A percentile compares a stretch with the other conserved stretches of the same genome.
Evolutionary conservation across 2,329 filamentous ascomycete species (phyloP).

Genomic region (Neofusicoccum kwambonambiense): DNA sequence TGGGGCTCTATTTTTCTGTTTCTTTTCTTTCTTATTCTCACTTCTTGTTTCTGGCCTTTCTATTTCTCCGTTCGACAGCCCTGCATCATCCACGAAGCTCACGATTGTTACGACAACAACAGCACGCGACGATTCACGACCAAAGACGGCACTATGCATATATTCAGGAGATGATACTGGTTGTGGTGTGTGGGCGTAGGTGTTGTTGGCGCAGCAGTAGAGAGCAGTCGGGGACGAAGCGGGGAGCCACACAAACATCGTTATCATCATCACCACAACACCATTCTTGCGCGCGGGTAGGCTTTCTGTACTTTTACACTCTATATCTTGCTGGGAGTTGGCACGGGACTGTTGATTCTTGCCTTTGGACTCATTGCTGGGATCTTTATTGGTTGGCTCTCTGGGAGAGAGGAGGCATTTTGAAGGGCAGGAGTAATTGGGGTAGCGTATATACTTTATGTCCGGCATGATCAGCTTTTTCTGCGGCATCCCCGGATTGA

Average conservation of each 20-base stretch:
- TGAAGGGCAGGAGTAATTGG: neutral
- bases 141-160: conserved; percentile 10
- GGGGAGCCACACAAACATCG: neutral
- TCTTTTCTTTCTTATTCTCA: neutral
- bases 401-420: conserved; percentile 1
- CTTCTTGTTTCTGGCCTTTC: neutral
- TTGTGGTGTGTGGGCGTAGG: conserved; percentile 3
- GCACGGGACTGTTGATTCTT: neutral
- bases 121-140: conserved; percentile 13
- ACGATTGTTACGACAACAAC: conserved; percentile 14
- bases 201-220: conserved; percentile 7
- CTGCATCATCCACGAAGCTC: conserved; percentile 14
- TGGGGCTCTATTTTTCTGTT: neutral
- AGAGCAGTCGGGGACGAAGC: conserved; percentile 1
- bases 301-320: conserved; percentile 9
- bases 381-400: neutral
- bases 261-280: neutral
- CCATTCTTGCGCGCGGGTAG: conserved; percentile 5
- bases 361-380: neutral
- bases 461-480: neutral
- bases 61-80: neutral
- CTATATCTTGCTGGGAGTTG: neutral
- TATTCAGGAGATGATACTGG: neutral
- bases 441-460: conserved; percentile 5
- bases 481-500: too few relatives aligned